Conservation (phyloP, 108 stramenopile species). For the Skeletonema tropicum region DNA sequence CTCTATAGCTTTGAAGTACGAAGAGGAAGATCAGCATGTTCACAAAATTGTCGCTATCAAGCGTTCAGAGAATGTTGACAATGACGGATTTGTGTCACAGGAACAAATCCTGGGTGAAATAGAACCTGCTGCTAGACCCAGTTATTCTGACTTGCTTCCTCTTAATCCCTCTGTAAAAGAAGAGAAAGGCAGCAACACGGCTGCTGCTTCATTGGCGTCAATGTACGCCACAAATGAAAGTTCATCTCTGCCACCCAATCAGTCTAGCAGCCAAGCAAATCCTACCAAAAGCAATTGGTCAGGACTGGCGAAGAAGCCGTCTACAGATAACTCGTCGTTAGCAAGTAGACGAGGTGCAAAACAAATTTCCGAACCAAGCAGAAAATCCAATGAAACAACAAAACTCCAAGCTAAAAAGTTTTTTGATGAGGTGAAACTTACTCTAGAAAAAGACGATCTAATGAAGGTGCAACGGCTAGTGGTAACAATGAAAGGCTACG, state of each 20-base stretch:
- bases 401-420: slow-evolving; percentile 48
- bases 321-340: not conserved
- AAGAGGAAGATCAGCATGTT: not conserved
- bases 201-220: slow-evolving; percentile 13
- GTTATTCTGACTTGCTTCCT: not conserved
- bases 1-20: slow-evolving; percentile 14
- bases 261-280: not conserved
- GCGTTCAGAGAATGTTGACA: slow-evolving; percentile 22
- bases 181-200: not conserved
- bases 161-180: not conserved
- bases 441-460: slow-evolving; percentile 53
- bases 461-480: slow-evolving; percentile 56
- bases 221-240: slow-evolving; percentile 16
- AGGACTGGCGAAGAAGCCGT: slow-evolving; percentile 16
- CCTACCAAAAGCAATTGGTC: slow-evolving; percentile 10
- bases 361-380: slow-evolving; percentile 4
- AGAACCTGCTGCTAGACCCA: not conserved
- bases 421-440: slow-evolving; percentile 42
- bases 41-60: slow-evolving; percentile 2
- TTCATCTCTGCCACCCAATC: not conserved
- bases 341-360: slow-evolving; percentile 16
- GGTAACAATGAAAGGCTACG: slow-evolving; percentile 69
- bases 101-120: slow-evolving; percentile 1
- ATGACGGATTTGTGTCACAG: slow-evolving; percentile 1
- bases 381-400: slow-evolving; percentile 26